A percentile compares a stretch with the other conserved stretches of the same genome.
Conservation (phyloP, 2,329 filamentous ascomycete species). For the Aspergillus felis region DNA sequence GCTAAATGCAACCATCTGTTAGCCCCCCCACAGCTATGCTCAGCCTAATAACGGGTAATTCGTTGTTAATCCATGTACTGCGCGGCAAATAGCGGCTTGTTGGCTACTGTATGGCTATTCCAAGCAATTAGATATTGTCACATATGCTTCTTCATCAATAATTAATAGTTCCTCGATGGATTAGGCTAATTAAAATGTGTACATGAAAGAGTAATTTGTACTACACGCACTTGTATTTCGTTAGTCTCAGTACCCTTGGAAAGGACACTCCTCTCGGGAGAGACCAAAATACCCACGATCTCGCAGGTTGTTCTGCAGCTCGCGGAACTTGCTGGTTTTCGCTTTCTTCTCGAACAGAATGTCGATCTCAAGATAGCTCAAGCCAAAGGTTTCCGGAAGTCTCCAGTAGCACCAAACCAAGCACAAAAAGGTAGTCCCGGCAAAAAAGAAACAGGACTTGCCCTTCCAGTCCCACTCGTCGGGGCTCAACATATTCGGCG, state of each 20-base stretch:
- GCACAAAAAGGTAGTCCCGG: slow-evolving; percentile 68
- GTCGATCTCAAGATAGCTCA: slow-evolving; percentile 78
- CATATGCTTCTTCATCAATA: no score
- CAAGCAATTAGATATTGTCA: no score
- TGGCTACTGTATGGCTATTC: no score
- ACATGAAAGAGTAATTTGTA: no score
- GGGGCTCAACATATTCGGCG: slow-evolving; percentile 82
- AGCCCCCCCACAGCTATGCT: no score
- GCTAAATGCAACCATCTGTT: no score
- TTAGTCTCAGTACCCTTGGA: neutral
- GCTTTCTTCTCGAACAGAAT: slow-evolving; percentile 66
- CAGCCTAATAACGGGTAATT: no score
- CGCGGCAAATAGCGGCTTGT: no score
- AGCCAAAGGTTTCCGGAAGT: slow-evolving; percentile 69
- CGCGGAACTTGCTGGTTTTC: neutral
- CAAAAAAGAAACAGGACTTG: slow-evolving; percentile 79
- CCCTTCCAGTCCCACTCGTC: slow-evolving; percentile 78
- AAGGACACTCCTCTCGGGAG: neutral
- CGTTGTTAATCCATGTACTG: no score
- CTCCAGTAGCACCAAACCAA: slow-evolving; percentile 73
- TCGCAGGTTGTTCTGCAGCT: neutral
- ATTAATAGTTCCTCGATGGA: no score
- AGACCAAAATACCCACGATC: neutral
- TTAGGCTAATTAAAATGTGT: no score
- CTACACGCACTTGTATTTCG: no score